Conservation (phyloP, 2,329 filamentous ascomycete genomes). For the Fusarium sp. region DNA sequence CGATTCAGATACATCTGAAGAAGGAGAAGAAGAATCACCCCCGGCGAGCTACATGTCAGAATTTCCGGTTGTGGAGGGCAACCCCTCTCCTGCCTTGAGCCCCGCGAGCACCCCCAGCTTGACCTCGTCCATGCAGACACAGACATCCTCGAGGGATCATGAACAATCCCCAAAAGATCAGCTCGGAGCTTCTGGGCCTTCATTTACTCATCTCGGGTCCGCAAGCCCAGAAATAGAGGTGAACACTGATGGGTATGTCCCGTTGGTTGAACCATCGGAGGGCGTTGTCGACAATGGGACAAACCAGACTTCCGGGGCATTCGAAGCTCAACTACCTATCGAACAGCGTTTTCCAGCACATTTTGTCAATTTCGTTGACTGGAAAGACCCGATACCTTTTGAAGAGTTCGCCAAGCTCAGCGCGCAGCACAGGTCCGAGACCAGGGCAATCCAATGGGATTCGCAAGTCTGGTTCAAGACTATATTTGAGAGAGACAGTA, state of each 20-base stretch:
- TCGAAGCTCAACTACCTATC: not conserved
- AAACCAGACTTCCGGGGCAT: not conserved
- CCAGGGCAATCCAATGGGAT: slow-evolving; percentile 14
- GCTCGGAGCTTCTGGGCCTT: not conserved
- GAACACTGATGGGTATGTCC: not conserved
- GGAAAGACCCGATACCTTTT: not conserved
- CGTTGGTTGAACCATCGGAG: not conserved
- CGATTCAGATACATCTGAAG: not conserved
- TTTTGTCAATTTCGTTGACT: slow-evolving; percentile 10
- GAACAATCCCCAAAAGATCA: not conserved
- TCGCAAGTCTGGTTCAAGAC: not conserved
- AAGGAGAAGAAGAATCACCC: not conserved
- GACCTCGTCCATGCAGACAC: not conserved
- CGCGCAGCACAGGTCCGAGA: slow-evolving; percentile 2
- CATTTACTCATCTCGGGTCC: not conserved
- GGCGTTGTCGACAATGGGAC: not conserved
- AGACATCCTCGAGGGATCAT: not conserved
- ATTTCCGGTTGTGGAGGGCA: not conserved
- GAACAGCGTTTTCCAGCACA: not conserved
- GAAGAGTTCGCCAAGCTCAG: not conserved
- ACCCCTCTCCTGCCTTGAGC: not conserved
- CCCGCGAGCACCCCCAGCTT: not conserved
- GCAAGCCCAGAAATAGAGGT: not conserved
- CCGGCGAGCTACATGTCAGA: not conserved
- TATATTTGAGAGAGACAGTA: not conserved